Evolutionary conservation across 2,329 filamentous ascomycete genomes (phyloP).

Genomic region (Aureobasidium vineae): DNA sequence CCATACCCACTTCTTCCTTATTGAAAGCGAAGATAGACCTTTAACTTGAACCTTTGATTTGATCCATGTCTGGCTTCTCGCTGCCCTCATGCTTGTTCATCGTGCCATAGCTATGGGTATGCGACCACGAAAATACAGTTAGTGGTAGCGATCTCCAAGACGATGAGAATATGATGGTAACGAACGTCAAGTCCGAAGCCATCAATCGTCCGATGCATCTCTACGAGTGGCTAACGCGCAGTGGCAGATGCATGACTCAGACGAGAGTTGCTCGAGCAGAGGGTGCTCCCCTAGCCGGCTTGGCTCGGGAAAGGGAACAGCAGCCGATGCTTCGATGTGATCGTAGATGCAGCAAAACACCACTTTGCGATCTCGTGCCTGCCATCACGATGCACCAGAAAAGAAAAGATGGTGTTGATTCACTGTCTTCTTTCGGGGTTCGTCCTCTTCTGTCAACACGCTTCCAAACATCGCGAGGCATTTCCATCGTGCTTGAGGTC

Average conservation of each 20-base stretch:
- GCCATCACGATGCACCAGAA: not conserved
- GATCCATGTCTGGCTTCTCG: not conserved
- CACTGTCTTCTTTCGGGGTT: not conserved
- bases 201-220: too few species aligned
- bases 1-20: too few species aligned
- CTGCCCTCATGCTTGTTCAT: not conserved
- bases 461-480: not conserved
- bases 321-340: not conserved
- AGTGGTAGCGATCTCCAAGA: not conserved
- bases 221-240: not conserved
- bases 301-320: not conserved
- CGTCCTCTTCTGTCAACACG: not conserved
- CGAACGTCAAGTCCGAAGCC: too few species aligned
- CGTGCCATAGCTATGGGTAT: too few species aligned
- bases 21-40: not conserved
- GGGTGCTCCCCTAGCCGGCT: not conserved
- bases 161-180: not conserved
- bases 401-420: not conserved
- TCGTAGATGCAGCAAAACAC: not conserved
- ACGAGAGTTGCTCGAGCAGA: not conserved
- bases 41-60: not conserved
- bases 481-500: not conserved
- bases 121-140: too few species aligned
- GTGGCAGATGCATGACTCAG: not conserved
- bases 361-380: not conserved